Evolutionary conservation across 2,329 filamentous ascomycete genomes (phyloP).

Genomic region (Trichoderma aggressivum): DNA sequence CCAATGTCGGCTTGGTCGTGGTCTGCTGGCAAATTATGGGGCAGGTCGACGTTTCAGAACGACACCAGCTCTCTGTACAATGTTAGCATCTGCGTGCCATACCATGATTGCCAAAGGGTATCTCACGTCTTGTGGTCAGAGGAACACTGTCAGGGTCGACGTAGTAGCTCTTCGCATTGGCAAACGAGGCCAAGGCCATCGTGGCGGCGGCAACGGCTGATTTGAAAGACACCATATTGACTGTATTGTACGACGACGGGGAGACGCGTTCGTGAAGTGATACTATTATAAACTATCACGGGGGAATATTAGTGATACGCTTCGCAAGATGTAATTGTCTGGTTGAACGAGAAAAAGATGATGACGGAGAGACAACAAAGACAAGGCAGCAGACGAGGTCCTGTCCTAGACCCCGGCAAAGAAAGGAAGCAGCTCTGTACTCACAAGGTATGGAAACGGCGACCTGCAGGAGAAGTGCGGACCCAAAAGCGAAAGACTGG

Average conservation of each 20-base stretch:
- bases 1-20: slow-evolving; percentile 47
- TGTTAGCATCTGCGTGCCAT: slow-evolving; percentile 23
- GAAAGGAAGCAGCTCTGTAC: neutral
- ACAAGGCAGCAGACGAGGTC: neutral
- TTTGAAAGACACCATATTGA: slow-evolving; percentile 54
- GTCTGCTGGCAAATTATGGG: slow-evolving; percentile 68
- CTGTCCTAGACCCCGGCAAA: neutral
- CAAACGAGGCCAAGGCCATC: slow-evolving; percentile 48
- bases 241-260: neutral
- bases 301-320: slow-evolving; percentile 1
- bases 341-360: neutral
- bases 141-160: slow-evolving; percentile 63
- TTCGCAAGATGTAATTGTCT: neutral
- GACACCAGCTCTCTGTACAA: slow-evolving; percentile 60
- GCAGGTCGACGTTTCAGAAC: slow-evolving; percentile 59
- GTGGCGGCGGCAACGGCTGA: slow-evolving; percentile 53
- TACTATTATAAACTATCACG: neutral
- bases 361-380: neutral
- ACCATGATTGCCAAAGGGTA: neutral
- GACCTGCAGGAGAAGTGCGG: neutral
- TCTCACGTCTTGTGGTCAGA: slow-evolving; percentile 49
- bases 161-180: slow-evolving; percentile 50
- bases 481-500: slow-evolving; percentile 13
- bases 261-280: neutral
- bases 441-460: slow-evolving; percentile 6